Evolutionary conservation across 306 rosid genomes (phyloP).

Genomic region (Cucurbita maxima): DNA sequence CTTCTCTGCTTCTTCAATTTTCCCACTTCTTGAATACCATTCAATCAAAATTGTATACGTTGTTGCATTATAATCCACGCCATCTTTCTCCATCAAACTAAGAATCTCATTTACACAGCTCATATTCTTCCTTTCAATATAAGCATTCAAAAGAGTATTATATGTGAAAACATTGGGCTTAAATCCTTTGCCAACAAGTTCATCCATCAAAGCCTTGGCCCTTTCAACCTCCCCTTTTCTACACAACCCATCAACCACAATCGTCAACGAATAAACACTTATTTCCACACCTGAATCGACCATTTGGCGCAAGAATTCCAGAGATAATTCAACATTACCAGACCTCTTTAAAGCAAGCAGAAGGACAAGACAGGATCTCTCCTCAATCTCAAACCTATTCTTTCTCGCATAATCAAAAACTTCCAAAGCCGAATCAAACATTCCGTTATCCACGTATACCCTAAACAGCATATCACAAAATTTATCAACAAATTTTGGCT

Average conservation of each 20-base stretch:
- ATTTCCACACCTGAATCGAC: constrained; percentile 34
- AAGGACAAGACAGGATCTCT: constrained; percentile 64
- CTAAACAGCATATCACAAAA: constrained; percentile 68
- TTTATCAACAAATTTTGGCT: constrained; percentile 21
- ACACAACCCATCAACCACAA: constrained; percentile 50
- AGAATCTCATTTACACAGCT: constrained; percentile 32
- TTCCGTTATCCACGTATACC: constrained; percentile 35
- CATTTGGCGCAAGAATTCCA: constrained; percentile 39
- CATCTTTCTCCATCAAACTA: constrained; percentile 40
- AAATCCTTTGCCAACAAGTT: constrained; percentile 26
- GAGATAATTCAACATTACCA: constrained; percentile 22
- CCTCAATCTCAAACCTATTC: constrained; percentile 43
- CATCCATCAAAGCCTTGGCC: constrained; percentile 42
- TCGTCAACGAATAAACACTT: constrained; percentile 46
- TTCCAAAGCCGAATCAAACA: constrained; percentile 43
- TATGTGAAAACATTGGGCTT: constrained; percentile 46
- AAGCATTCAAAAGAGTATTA: constrained; percentile 45
- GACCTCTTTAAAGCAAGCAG: constrained; percentile 49
- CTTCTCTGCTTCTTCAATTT: constrained; percentile 39
- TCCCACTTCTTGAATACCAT: constrained; percentile 31
- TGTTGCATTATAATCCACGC: constrained; percentile 26
- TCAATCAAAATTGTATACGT: constrained; percentile 44
- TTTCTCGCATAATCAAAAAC: constrained; percentile 35
- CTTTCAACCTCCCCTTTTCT: constrained; percentile 32
- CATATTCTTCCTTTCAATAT: constrained; percentile 28